Base-by-base conservation (phyloP, 352 stramenopile species). In the Globisporangium uncinulatum region DNA sequence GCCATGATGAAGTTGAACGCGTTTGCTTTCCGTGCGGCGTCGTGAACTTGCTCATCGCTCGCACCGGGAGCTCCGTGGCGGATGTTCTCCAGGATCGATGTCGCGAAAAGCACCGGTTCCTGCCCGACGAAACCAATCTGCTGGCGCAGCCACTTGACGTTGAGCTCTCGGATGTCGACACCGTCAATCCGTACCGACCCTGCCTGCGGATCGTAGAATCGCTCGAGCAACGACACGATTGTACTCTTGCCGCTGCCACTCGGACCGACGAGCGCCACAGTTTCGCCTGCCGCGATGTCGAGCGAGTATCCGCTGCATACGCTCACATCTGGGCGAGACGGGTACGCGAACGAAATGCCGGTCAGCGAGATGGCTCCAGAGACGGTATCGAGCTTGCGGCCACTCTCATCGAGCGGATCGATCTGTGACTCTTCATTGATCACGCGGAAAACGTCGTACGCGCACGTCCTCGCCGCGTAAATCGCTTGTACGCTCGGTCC, bases 51-150 rank as follows among this genome's bases (percentile, higher is more conserved):
- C 17, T 48, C 37, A 24, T 90, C 65, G 9, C 65, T 89, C 17
- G 84, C 83, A 21, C 66, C 51, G 13, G 73, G 71, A 31, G 66
- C 73, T 3, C 87, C 89, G 62, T 96, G 79, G 2, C 70, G 69
- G 42, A 97, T 89, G 47, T 94, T 94, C 59, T 84, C 83, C 43
- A 78, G 57, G 53, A 98, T 75, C 10, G 69, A 65, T 3, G 58
- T 61, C 31, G 53, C 32, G 53, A 71, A 70, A 13, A 73, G 60
- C 44, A 44, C 48, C 65, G 20, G 76, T 66, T 83, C 69, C 55
- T 99, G 96, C 0, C 92, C 86, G 0, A 98, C 92, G 14, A 98
- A 79, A 9, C 91, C 94, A 45, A 98, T 85, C 20, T 73, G 56
- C 15, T 67, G 60, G 24, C 92, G 74, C 14, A 98, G 74, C 61